phyloP scores from a whole-genome alignment of 352 stramenopile species.

The Pythium biforme region DNA sequence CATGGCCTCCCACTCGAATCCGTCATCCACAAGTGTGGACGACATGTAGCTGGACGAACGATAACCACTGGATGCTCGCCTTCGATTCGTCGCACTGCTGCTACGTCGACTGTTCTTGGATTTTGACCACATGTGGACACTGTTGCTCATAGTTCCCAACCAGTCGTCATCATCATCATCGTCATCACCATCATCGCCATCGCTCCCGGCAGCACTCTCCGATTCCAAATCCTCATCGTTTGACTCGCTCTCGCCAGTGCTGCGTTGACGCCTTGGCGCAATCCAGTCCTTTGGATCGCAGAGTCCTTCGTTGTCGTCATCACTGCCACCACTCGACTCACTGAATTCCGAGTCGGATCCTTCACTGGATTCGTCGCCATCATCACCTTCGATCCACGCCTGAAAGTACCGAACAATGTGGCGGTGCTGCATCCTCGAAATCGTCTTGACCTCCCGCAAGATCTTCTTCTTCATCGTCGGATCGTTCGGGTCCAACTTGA shows the following conservation, averaged over 20 bases:
- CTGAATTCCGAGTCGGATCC: slow-evolving; percentile 31
- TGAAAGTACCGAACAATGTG: slow-evolving; percentile 96
- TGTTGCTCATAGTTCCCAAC: slow-evolving; percentile 67
- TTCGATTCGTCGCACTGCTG: slow-evolving; percentile 28
- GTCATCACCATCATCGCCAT: slow-evolving; percentile 47
- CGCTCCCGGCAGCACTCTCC: slow-evolving; percentile 38
- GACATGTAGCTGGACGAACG: slow-evolving; percentile 37
- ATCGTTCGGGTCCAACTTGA: slow-evolving; percentile 83
- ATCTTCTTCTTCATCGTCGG: slow-evolving; percentile 95
- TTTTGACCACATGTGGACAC: slow-evolving; percentile 59
- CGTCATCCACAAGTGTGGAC: slow-evolving; percentile 51
- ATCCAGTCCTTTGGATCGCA: slow-evolving; percentile 33
- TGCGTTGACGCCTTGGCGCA: slow-evolving; percentile 10
- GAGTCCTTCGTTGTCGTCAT: slow-evolving; percentile 22
- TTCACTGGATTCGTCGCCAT: slow-evolving; percentile 31
- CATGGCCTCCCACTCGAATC: slow-evolving; percentile 67
- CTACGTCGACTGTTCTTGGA: slow-evolving; percentile 50
- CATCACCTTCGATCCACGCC: slow-evolving; percentile 84
- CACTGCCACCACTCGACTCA: slow-evolving; percentile 29
- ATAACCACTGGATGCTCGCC: slow-evolving; percentile 39
- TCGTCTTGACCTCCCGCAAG: slow-evolving; percentile 94
- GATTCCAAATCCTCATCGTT: slow-evolving; percentile 53
- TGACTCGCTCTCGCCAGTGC: slow-evolving; percentile 32
- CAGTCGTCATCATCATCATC: slow-evolving; percentile 77
- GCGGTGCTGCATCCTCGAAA: slow-evolving; percentile 95